phyloP scores from a whole-genome alignment of 345 rosid species.

The Citrus reticulata region DNA sequence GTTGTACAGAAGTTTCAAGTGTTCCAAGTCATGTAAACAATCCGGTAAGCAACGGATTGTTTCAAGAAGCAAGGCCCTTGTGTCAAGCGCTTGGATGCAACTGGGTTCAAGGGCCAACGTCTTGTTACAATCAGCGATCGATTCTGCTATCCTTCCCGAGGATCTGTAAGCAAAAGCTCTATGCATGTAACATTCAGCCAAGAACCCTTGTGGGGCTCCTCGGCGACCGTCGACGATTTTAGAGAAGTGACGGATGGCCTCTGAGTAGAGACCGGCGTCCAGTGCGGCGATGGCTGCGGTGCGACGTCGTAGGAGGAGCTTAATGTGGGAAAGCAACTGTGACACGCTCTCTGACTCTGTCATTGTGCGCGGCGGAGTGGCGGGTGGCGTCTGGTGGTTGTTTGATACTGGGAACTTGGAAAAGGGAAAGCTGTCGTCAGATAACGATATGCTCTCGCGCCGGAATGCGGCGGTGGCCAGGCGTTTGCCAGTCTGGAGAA shows the following conservation, averaged over 20 bases:
- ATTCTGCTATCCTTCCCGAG: constrained; percentile 73
- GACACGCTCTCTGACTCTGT: constrained; percentile 52
- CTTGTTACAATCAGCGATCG: constrained; percentile 88
- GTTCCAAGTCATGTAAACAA: constrained; percentile 88
- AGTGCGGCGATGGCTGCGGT: constrained; percentile 86
- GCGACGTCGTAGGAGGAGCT: constrained; percentile 84
- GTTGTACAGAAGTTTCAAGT: constrained; percentile 81
- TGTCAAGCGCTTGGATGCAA: constrained; percentile 84
- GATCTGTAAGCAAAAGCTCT: constrained; percentile 75
- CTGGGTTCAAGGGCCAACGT: constrained; percentile 82
- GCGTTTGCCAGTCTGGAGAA: constrained; percentile 91
- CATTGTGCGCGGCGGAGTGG: constrained; percentile 47
- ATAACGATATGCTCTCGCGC: constrained; percentile 75
- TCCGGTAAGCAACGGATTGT: constrained; percentile 83
- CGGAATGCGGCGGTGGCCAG: constrained; percentile 93
- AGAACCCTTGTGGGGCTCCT: constrained; percentile 84
- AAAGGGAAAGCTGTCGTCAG: constrained; percentile 84
- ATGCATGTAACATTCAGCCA: constrained; percentile 84
- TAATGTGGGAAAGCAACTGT: constrained; percentile 73
- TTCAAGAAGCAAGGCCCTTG: constrained; percentile 78
- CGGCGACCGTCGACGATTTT: constrained; percentile 89
- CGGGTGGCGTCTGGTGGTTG: constrained; percentile 31
- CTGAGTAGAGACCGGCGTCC: constrained; percentile 70
- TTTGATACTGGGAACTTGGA: constrained; percentile 29
- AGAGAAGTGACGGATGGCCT: constrained; percentile 89